phyloP scores from a whole-genome alignment of 768 basidiomycete species.

The Favolaschia claudopus region DNA sequence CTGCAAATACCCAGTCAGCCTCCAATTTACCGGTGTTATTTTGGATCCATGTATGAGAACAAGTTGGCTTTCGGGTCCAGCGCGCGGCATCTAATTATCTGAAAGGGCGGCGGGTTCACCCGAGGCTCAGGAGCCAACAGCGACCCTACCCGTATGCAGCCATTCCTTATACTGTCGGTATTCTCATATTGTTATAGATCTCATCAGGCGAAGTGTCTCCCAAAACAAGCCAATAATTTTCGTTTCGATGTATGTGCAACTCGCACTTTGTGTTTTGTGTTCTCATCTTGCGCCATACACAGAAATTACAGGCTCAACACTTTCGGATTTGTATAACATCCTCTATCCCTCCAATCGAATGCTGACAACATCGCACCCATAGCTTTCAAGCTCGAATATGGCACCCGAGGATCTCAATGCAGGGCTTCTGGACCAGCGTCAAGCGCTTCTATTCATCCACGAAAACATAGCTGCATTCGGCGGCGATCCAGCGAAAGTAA shows the following conservation, averaged over 20 bases:
- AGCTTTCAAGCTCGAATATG: constrained; percentile 57
- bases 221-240: constrained; percentile 62
- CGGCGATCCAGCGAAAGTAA: constrained; percentile 64
- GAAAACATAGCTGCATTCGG: constrained; percentile 73
- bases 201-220: constrained; percentile 55
- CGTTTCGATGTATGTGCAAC: constrained; percentile 57
- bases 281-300: background rate
- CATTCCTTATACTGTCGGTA: background rate
- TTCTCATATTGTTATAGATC: constrained; percentile 39
- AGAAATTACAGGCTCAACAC: constrained; percentile 68
- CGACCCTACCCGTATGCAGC: no score
- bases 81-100: background rate
- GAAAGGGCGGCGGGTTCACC: constrained; percentile 59
- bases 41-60: constrained; percentile 43
- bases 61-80: background rate
- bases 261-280: background rate
- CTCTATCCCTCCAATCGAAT: background rate
- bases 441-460: constrained; percentile 66
- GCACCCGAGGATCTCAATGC: constrained; percentile 60
- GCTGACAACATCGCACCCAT: background rate
- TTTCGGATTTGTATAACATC: constrained; percentile 64
- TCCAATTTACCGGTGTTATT: constrained; percentile 46
- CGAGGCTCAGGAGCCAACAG: constrained; percentile 7
- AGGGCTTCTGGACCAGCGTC: constrained; percentile 66
- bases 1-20: constrained; percentile 32